Evolutionary conservation across 2,329 filamentous ascomycete genomes (phyloP).

Genomic region (Mollisiaceae sp.): DNA sequence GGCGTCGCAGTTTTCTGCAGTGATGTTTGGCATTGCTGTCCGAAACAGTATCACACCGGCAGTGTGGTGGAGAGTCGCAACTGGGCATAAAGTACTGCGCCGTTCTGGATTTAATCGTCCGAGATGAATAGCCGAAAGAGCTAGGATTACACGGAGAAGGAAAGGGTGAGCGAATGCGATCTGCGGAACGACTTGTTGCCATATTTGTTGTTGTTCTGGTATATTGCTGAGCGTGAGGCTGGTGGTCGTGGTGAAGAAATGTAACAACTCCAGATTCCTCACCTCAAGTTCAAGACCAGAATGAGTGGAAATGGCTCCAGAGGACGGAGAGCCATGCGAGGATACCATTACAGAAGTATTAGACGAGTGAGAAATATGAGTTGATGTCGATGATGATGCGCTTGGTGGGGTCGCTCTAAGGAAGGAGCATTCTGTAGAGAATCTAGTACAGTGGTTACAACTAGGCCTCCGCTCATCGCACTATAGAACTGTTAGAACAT

Average conservation of each 20-base stretch:
- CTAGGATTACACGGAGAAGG: slow-evolving; percentile 25
- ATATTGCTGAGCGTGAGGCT: slow-evolving; percentile 21
- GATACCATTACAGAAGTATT: neutral
- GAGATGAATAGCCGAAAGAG: slow-evolving; percentile 24
- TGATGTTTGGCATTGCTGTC: slow-evolving; percentile 16
- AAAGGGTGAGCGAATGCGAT: slow-evolving; percentile 26
- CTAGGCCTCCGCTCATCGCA: neutral
- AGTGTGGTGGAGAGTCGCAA: slow-evolving; percentile 20
- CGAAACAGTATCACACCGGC: slow-evolving; percentile 19
- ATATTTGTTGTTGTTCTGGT: slow-evolving; percentile 15
- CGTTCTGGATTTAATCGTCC: slow-evolving; percentile 15
- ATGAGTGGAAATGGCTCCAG: neutral
- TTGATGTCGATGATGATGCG: neutral
- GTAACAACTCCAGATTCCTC: slow-evolving; percentile 26
- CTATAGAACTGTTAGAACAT: neutral
- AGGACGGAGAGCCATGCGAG: neutral
- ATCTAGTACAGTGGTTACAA: neutral
- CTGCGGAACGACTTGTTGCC: slow-evolving; percentile 25
- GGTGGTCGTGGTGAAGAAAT: slow-evolving; percentile 27
- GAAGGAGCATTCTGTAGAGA: slow-evolving; percentile 5
- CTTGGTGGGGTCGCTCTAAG: neutral
- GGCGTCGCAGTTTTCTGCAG: slow-evolving; percentile 23
- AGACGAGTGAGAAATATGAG: neutral
- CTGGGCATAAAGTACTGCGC: slow-evolving; percentile 4
- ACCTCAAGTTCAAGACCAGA: slow-evolving; percentile 7